Evolutionary conservation across 1,284 basidiomycete genomes (phyloP).

Genomic region (Cerioporus squamosus): DNA sequence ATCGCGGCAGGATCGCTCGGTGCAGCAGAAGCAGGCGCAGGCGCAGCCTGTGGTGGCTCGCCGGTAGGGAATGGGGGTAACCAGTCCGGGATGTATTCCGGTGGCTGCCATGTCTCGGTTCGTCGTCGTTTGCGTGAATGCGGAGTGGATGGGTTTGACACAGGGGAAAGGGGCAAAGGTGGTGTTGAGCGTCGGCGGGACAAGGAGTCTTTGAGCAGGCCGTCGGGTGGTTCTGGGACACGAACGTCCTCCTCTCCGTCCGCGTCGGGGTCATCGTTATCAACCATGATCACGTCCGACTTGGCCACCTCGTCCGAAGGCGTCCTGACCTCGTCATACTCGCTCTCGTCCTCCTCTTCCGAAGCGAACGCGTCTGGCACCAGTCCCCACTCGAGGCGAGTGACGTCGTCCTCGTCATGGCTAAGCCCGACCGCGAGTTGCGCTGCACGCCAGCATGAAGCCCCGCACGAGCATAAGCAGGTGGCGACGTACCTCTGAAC

Average conservation of each 20-base stretch:
- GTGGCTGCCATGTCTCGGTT: constrained; percentile 59
- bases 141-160: constrained; percentile 59
- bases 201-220: constrained; percentile 21
- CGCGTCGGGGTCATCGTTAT: constrained; percentile 8
- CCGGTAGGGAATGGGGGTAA: constrained; percentile 67
- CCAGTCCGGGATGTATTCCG: constrained; percentile 65
- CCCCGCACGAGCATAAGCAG: constrained; percentile 15
- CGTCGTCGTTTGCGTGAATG: constrained; percentile 58
- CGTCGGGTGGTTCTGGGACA: constrained; percentile 12
- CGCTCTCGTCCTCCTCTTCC: constrained; percentile 39
- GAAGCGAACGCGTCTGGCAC: constrained; percentile 34
- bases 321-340: constrained; percentile 26
- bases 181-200: constrained; percentile 42
- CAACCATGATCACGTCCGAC: constrained; percentile 26
- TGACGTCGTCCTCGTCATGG: constrained; percentile 55
- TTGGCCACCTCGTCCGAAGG: constrained; percentile 37
- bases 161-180: constrained; percentile 55
- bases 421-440: constrained; percentile 63
- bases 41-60: constrained; percentile 30
- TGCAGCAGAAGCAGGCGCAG: constrained; percentile 26
- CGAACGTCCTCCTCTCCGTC: constrained; percentile 20
- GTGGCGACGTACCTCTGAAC: constrained; percentile 61
- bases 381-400: constrained; percentile 58
- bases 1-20: constrained; percentile 25
- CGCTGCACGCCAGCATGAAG: constrained; percentile 43